These are phyloP conservation scores for Picocystis salinarum DNA, from an alignment of 139 green algal species.

Conservation along the genomic window DNA sequence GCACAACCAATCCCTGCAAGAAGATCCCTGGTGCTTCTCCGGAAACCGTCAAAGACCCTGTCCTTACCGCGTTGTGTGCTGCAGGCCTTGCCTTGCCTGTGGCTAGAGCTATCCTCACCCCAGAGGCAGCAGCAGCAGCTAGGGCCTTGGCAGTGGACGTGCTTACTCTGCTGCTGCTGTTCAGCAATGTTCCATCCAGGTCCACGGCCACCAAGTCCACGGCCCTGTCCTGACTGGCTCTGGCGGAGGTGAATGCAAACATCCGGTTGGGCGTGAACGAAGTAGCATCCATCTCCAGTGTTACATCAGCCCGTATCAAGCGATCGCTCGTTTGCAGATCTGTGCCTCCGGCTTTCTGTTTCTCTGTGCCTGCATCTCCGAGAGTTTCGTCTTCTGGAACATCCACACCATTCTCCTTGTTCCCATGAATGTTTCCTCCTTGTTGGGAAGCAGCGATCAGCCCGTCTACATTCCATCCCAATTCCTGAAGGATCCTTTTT, in stretches of 20 bases:
- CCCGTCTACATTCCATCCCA: slow-evolving; percentile 54
- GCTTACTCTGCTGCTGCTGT: slow-evolving; percentile 34
- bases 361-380: too few species aligned
- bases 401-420: neutral
- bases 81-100: slow-evolving; percentile 87
- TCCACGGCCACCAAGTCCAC: slow-evolving; percentile 52
- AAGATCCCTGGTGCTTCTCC: slow-evolving; percentile 49
- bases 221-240: too few species aligned
- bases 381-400: slow-evolving; percentile 5
- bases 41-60: slow-evolving; percentile 39
- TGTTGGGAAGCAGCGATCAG: slow-evolving; percentile 28
- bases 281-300: slow-evolving; percentile 2
- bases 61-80: slow-evolving; percentile 34
- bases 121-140: slow-evolving; percentile 23
- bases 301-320: neutral
- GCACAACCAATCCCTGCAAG: slow-evolving; percentile 57
- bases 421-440: slow-evolving; percentile 4
- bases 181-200: slow-evolving; percentile 67
- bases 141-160: slow-evolving; percentile 38
- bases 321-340: neutral
- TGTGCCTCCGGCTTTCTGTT: neutral
- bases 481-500: slow-evolving; percentile 23
- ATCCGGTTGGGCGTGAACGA: neutral
- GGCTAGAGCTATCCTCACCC: slow-evolving; percentile 62
- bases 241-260: too few species aligned